Percentiles rank a stretch among this genome's conserved stretches.
phyloP scores from a whole-genome alignment of 2,329 filamentous ascomycete species.

The Colletotrichum brevisporum region DNA sequence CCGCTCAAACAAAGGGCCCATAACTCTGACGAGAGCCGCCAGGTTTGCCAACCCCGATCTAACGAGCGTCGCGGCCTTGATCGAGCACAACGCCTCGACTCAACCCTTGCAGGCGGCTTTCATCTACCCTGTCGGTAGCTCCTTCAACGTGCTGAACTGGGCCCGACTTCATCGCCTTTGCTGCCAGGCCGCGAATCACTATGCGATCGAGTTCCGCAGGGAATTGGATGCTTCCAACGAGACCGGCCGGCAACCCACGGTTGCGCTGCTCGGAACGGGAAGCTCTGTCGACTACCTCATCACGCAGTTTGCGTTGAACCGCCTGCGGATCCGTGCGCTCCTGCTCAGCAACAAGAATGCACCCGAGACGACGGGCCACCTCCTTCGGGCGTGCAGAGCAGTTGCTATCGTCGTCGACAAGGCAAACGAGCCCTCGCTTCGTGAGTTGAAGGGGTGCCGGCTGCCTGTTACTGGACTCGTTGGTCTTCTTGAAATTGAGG shows the following conservation, averaged over 20 bases:
- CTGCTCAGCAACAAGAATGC: slow-evolving; percentile 36
- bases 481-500: background rate
- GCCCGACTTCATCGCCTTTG: background rate
- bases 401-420: slow-evolving; percentile 10
- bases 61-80: slow-evolving; percentile 20
- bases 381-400: slow-evolving; percentile 20
- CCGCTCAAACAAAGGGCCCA: too few species aligned
- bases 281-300: slow-evolving; percentile 28
- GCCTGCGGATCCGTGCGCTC: slow-evolving; percentile 8
- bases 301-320: slow-evolving; percentile 23
- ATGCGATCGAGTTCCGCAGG: background rate
- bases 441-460: background rate
- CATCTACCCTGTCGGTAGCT: slow-evolving; percentile 8
- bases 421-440: slow-evolving; percentile 18
- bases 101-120: slow-evolving; percentile 25
- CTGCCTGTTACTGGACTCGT: background rate
- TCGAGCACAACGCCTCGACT: slow-evolving; percentile 19
- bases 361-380: slow-evolving; percentile 5
- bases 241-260: slow-evolving; percentile 11
- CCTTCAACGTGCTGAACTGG: slow-evolving; percentile 23
- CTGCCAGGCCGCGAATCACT: slow-evolving; percentile 5
- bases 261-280: slow-evolving; percentile 20
- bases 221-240: background rate
- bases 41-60: slow-evolving; percentile 24
- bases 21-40: too few species aligned